A percentile compares a stretch with the other conserved stretches of the same genome.
Conservation (phyloP, 2,329 filamentous ascomycete genomes). For the Colletotrichum theobromicola region DNA sequence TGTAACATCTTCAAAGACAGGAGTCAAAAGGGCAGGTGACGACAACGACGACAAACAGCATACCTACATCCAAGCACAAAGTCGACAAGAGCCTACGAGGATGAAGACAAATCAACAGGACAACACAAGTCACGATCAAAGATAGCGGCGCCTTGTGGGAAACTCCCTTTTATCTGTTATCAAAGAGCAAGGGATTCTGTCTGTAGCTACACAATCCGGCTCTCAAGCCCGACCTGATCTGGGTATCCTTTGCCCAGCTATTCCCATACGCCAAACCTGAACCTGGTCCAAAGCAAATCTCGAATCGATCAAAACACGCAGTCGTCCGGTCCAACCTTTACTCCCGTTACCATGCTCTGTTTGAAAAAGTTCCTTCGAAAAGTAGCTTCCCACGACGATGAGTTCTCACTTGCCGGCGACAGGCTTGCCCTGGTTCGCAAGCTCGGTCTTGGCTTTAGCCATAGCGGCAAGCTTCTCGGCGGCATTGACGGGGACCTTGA, state of each 20-base stretch:
- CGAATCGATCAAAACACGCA: neutral
- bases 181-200: neutral
- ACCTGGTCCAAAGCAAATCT: neutral
- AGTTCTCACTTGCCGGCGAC: neutral
- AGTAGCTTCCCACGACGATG: rapidly evolving
- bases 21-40: no score
- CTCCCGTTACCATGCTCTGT: neutral
- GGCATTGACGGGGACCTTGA: neutral
- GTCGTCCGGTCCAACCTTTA: neutral
- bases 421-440: neutral
- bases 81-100: no score
- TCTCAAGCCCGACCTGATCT: neutral
- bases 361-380: neutral
- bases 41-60: no score
- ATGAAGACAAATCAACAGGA: no score
- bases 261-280: neutral
- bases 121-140: neutral
- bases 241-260: neutral
- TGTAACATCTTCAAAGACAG: no score
- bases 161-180: neutral
- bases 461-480: neutral
- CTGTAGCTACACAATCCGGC: neutral
- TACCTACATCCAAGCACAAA: no score
- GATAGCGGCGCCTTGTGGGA: rapidly evolving
- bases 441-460: neutral